A percentile compares a stretch with the other conserved stretches of the same genome.
Evolutionary conservation across 2,329 filamentous ascomycete species (phyloP).

Genomic region (Monosporascus sp.): DNA sequence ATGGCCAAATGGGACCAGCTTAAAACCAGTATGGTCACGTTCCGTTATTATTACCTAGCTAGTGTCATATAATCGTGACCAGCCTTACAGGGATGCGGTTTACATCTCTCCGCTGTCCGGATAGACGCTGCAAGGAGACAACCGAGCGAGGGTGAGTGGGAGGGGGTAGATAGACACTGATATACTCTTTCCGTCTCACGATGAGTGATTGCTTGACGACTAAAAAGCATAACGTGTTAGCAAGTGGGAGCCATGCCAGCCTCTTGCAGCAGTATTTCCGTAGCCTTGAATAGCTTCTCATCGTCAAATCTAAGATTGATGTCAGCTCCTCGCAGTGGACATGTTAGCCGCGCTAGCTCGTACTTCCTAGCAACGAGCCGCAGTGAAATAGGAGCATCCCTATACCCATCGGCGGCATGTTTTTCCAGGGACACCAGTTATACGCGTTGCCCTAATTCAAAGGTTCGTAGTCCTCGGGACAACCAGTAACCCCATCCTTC

Average conservation of each 20-base stretch:
- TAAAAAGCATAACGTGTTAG: conserved; percentile 3
- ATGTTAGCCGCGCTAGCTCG: conserved; percentile 3
- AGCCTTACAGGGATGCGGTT: no score
- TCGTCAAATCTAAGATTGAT: conserved; percentile 25
- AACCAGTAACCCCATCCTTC: conserved; percentile 5
- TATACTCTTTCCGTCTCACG: no score
- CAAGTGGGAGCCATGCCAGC: conserved; percentile 22
- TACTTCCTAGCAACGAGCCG: conserved; percentile 31
- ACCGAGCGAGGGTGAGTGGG: no score
- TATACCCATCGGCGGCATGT: conserved; percentile 28
- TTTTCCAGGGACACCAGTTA: conserved; percentile 27
- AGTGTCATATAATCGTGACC: no score
- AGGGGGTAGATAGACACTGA: no score
- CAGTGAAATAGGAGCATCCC: conserved; percentile 34
- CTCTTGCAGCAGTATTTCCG: conserved; percentile 27
- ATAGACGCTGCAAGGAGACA: no score
- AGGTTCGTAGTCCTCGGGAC: conserved; percentile 15
- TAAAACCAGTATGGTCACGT: no score
- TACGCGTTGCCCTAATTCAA: conserved; percentile 16
- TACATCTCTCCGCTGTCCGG: no score
- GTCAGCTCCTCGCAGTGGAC: not conserved
- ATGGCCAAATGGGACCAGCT: no score
- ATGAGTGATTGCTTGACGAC: no score
- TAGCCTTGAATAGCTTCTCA: conserved; percentile 30
- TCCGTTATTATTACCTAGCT: no score